Percentiles rank a stretch among this genome's conserved stretches.
phyloP scores from a whole-genome alignment of 805 yeast genomes.

The Millerago galiae region DNA sequence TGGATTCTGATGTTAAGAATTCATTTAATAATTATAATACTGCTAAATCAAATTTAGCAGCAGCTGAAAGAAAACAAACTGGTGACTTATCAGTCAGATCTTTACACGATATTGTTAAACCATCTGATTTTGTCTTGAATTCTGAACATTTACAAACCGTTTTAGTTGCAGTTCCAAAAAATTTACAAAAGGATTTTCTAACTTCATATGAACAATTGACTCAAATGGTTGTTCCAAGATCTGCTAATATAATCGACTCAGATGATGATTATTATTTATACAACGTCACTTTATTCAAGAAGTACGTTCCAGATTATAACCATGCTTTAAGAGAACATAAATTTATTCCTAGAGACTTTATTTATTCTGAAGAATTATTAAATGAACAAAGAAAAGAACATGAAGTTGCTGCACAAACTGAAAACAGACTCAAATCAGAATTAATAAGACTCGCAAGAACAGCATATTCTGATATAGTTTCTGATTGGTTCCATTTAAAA shows the following conservation, averaged over 20 bases:
- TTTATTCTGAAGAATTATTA: constrained; percentile 71
- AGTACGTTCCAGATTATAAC: constrained; percentile 63
- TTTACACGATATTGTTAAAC: constrained; percentile 79
- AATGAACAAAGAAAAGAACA: constrained; percentile 73
- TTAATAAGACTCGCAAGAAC: constrained; percentile 76
- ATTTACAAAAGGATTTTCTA: constrained; percentile 52
- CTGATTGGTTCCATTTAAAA: constrained; percentile 88
- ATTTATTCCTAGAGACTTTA: constrained; percentile 90
- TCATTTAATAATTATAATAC: constrained; percentile 68
- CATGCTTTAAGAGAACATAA: constrained; percentile 73
- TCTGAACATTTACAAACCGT: constrained; percentile 84
- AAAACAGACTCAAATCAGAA: constrained; percentile 68
- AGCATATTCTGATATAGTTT: constrained; percentile 81
- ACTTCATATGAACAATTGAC: constrained; percentile 69
- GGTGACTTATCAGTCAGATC: constrained; percentile 93
- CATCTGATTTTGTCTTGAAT: constrained; percentile 74
- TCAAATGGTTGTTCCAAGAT: constrained; percentile 85
- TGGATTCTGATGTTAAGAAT: constrained; percentile 81
- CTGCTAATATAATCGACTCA: constrained; percentile 60
- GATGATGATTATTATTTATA: constrained; percentile 74
- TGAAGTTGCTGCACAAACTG: constrained; percentile 66
- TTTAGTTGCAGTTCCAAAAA: constrained; percentile 83
- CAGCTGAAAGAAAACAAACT: constrained; percentile 87
- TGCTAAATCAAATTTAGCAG: constrained; percentile 76
- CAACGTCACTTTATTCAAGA: constrained; percentile 80